Evolutionary conservation across 176 grass and related monocot genomes (phyloP), one percentile per base, ranked within the genome.

Genomic region (Pontederia paniculata): DNA sequence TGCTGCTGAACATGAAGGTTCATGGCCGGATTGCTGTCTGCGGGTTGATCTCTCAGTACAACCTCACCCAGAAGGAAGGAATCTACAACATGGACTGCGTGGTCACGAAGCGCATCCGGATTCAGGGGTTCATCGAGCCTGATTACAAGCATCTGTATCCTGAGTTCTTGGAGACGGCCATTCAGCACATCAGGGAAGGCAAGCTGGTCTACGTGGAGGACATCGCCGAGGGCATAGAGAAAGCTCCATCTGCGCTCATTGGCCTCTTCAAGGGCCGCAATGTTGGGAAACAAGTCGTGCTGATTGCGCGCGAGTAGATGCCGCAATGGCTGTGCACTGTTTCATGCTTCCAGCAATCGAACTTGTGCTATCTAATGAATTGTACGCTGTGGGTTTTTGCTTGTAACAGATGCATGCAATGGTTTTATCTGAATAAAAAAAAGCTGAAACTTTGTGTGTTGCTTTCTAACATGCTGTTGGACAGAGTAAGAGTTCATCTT

Each of bases 11-110:
- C 68, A 85, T 95, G 89, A 71, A 53, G 23, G 13, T 13, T 14
- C 21, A 76, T 37, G 89, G 89, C 3, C 77, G 84, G 10, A 71
- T 88, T 56, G 62, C 71, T 37, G 84, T 83, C 0, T 88, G 88
- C 21, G 88, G 88, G 0, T 28, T 88, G 48, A 84, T 94, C 25
- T 94, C 88, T 15, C 88, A 94, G 70, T 94, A 79, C 59, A 94
- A 88, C 54, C 71, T 88, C 1, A 46, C 53, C 1, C 41, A 94
- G 28, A n/a, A 19, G 28, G 80, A 88, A 12, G 64, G 67, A 20
- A 68, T 81, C 52, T 59, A 50, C 63, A 88, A 79, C 80, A 44
- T 94, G 3, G 42, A 15, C 14, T 60, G 9, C 50, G 7, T 94
- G 9, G 12, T 81, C 0, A 0, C 44, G n/a, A 88, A 94, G 78